Evolutionary conservation across 1,139 yeast species (phyloP).

Genomic region (Kluyveromyces sp.): DNA sequence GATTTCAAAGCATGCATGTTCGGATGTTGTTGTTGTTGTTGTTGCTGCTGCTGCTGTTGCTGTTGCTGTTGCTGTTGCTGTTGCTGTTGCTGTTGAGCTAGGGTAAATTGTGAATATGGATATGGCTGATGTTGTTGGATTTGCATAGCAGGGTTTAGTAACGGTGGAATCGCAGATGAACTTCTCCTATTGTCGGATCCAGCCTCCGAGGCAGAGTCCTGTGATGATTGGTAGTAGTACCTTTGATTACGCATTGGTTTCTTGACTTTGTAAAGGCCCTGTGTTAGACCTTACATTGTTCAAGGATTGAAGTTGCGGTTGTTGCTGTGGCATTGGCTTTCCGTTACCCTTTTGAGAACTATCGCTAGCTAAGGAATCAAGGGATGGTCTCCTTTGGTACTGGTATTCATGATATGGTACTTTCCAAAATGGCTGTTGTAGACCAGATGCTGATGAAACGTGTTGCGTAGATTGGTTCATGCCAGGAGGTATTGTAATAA

Average conservation of each 20-base stretch:
- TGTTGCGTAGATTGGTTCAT: slow-evolving; percentile 8
- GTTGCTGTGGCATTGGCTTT: slow-evolving; percentile 15
- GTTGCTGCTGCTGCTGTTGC: slow-evolving; percentile 1
- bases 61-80: slow-evolving; percentile 7
- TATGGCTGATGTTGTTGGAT: slow-evolving; percentile 19
- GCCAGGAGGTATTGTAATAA: slow-evolving; percentile 21
- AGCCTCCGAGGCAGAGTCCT: slow-evolving; percentile 1
- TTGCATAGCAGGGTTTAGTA: slow-evolving; percentile 12
- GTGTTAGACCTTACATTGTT: slow-evolving; percentile 1
- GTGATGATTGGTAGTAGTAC: slow-evolving; percentile 1
- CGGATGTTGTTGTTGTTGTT: not conserved
- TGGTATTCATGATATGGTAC: slow-evolving; percentile 30
- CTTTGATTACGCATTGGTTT: not conserved
- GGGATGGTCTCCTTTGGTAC: slow-evolving; percentile 24
- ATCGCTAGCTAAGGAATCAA: slow-evolving; percentile 26
- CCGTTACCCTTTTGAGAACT: slow-evolving; percentile 14
- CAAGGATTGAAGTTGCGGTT: slow-evolving; percentile 1
- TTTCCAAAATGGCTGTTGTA: slow-evolving; percentile 29
- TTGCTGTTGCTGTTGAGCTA: slow-evolving; percentile 8
- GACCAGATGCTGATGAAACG: not conserved
- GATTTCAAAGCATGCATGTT: slow-evolving; percentile 6
- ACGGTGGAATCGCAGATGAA: slow-evolving; percentile 19
- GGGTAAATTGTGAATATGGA: slow-evolving; percentile 10
- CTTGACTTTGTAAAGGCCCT: not conserved
- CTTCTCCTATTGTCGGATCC: slow-evolving; percentile 13